Percentiles rank a stretch among this genome's conserved stretches.
Conservation (phyloP, 371 early-diverging fungal species). For the Umbelopsis sp. region DNA sequence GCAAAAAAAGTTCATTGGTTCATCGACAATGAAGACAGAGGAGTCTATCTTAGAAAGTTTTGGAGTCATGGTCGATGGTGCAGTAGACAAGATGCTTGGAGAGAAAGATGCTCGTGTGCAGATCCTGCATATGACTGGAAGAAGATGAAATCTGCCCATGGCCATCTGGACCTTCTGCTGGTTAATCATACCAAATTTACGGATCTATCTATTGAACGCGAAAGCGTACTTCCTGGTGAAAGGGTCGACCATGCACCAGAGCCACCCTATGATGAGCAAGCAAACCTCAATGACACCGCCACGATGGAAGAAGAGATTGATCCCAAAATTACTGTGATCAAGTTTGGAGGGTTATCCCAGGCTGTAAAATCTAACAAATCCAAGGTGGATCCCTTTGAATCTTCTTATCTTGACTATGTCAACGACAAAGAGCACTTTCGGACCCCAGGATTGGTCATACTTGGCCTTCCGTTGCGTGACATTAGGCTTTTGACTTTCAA, state of each 20-base stretch:
- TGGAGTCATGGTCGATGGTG: constrained; percentile 12
- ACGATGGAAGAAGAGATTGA: neutral
- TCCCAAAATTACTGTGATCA: neutral
- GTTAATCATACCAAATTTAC: neutral
- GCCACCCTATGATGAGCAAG: neutral
- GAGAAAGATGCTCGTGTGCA: neutral
- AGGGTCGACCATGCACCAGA: neutral
- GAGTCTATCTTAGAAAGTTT: neutral
- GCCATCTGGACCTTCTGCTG: neutral
- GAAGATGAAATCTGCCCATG: neutral
- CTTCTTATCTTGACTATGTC: neutral
- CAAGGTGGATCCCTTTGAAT: neutral
- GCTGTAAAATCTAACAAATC: neutral
- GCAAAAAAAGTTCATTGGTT: constrained; percentile 11
- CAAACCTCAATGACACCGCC: neutral
- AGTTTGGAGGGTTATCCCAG: neutral
- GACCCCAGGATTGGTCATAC: neutral
- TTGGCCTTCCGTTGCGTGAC: constrained; percentile 2
- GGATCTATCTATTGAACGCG: neutral
- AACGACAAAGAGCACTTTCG: neutral
- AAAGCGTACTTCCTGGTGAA: neutral
- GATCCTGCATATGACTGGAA: constrained; percentile 1
- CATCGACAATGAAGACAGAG: constrained; percentile 4
- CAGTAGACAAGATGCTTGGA: constrained; percentile 12
- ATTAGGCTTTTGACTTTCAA: neutral